phyloP scores from a whole-genome alignment of 768 basidiomycete species.

The Amanita rimosa region DNA sequence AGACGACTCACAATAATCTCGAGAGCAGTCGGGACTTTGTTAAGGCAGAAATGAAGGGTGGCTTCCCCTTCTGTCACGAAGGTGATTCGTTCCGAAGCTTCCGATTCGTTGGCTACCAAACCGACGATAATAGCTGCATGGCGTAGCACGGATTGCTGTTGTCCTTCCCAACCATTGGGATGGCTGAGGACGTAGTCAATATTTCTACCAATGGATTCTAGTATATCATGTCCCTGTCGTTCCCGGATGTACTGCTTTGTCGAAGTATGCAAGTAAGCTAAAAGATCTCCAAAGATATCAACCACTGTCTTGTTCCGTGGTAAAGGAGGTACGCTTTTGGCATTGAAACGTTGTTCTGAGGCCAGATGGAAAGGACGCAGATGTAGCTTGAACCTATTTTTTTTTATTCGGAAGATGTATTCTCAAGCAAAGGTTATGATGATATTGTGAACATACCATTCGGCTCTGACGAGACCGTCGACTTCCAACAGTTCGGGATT shows the following conservation, averaged over 20 bases:
- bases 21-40: constrained; percentile 24
- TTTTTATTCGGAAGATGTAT: neutral
- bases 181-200: constrained; percentile 40
- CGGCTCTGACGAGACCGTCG: neutral
- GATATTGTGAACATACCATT: neutral
- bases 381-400: constrained; percentile 4
- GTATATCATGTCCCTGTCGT: constrained; percentile 26
- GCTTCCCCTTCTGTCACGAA: constrained; percentile 50
- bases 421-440: too few species aligned
- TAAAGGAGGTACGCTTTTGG: constrained; percentile 21
- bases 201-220: constrained; percentile 25
- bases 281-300: constrained; percentile 35
- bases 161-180: constrained; percentile 48
- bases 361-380: constrained; percentile 2
- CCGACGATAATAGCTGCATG: constrained; percentile 33
- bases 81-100: constrained; percentile 27
- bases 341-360: constrained; percentile 1
- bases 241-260: constrained; percentile 30
- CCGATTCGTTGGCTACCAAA: constrained; percentile 21
- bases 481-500: constrained; percentile 1
- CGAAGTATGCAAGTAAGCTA: constrained; percentile 30
- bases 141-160: constrained; percentile 38
- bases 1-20: constrained; percentile 11
- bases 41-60: constrained; percentile 38
- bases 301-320: constrained; percentile 28